Evolutionary conservation across 2,329 filamentous ascomycete genomes (phyloP), one percentile per base, ranked within the genome.

Genomic region (Xylariaceae sp.): DNA sequence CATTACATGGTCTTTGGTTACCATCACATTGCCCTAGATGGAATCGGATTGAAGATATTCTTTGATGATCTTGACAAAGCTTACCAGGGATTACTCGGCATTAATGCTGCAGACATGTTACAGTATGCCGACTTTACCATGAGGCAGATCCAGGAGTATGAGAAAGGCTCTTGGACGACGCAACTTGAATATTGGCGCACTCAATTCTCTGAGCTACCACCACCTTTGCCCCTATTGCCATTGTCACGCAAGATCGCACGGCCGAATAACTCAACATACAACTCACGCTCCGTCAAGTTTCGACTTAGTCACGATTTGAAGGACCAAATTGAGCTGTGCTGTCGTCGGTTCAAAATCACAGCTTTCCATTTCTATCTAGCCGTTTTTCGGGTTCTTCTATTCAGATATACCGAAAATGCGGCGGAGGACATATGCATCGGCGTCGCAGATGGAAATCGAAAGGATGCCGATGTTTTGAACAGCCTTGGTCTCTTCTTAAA

Each of bases 401-500:
- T 55, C 21, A 63, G 66, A 2, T 59, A 70, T 12, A 21, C 63
- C 0, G 61, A 66, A 1, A 52, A 26, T 26, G 23, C 23, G 9
- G 23, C 47, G 0, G 60, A 70, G 0, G 71, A 77, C 18, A 18
- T 79, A 7, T 71, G 62, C 47, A 74, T 79, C 47, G 76, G 76
- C n/a, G 65, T 79, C 16, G 71, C 71, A 2, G 75, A 78, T 55
- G 73, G 70, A 0, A 68, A 67, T 32, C 69, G 77, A 9, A 56
- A 42, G 3, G 71, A 75, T 44, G 42, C 52, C 3, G 51, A 59
- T 5, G 40, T 68, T 1, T 40, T 54, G 6, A 47, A 65, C 2
- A 74, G 54, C 19, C 64, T 78, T 32, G 77, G 77, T 1, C 60
- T 71, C 48, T 75, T 73, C 55, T 48, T 77, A 7, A 76, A 78